Base-by-base conservation (phyloP, 169 alveolate species). In the Eimeria necatrix region DNA sequence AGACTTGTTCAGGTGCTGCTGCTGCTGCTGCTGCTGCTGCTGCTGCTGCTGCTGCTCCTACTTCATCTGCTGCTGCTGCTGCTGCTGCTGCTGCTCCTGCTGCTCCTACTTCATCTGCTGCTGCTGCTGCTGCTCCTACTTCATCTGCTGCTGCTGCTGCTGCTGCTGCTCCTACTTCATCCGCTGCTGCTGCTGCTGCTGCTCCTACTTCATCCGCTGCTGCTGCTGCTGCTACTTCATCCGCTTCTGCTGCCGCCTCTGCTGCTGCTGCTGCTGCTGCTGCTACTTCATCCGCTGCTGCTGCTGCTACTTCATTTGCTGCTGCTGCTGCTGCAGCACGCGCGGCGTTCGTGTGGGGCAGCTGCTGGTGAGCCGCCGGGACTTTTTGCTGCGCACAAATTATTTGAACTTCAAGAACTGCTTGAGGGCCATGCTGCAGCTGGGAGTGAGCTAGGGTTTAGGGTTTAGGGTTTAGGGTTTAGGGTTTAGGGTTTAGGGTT, bases 1-100 rank as follows among this genome's bases (percentile, higher is more conserved):
- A 32, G 91, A 96, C 56, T 76, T 93, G 95, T 74, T 96, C 91
- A 16, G 93, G 96, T 61, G 64, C 64, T 53, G 7, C 64, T 53
- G 64, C 64, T 53, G 64, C 64, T 53, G 64, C 64, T 53, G 64
- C 64, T 53, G 64, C 64, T 53, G 64, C 64, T 53, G 64, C 14
- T 14, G 14, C 64, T 53, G 64, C 64, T 53, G 64, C 64, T 53
- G 64, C 64, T 9, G 20, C 14, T 53, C 64, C 20, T 53, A 53
- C 14, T 53, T 9, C 64, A 9, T 7, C 64, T 53, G 64, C 64
- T 53, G 64, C 64, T 53, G 64, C 64, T 53, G 64, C 64, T 53
- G 64, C 64, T 14, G 20, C 64, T 53, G 7, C 64, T 53, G 14
- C 20, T 53, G 14, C 64, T 53, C 20, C 64, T 53, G 14, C 64